These are phyloP conservation scores for Malassezia globosa DNA, from an alignment of 1,284 basidiomycete genomes.

Conservation along the genomic window DNA sequence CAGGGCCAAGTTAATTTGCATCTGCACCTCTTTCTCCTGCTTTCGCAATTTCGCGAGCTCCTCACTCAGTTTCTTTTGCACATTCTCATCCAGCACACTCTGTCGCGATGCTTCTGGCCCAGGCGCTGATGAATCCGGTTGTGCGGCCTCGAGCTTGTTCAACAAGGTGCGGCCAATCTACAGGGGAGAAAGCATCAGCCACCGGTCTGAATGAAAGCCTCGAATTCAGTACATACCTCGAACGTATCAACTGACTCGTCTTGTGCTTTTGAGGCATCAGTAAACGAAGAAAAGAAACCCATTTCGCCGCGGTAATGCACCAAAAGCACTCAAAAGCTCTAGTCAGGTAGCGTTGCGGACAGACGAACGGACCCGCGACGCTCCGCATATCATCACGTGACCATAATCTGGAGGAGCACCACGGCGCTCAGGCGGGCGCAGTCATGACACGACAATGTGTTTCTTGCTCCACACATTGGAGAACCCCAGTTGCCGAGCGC, in stretches of 20 bases:
- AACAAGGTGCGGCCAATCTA: conserved; percentile 30
- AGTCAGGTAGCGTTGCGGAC: no score
- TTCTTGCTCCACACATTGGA: no score
- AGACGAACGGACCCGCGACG: no score
- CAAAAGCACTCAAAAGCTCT: no score
- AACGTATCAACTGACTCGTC: conserved; percentile 4
- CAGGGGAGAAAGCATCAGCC: no score
- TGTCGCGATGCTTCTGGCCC: conserved; percentile 27
- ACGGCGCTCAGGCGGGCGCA: no score
- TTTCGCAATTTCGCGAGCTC: conserved; percentile 35
- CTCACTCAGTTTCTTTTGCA: conserved; percentile 37
- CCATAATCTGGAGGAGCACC: no score
- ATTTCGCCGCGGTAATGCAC: conserved; percentile 1
- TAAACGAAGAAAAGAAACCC: conserved; percentile 10
- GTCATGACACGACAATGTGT: no score
- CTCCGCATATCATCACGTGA: no score
- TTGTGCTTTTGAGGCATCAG: not conserved
- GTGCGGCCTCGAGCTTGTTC: conserved; percentile 24
- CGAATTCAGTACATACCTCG: conserved; percentile 17
- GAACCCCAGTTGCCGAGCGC: no score
- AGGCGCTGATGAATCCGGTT: conserved; percentile 21
- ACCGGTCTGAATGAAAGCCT: no score
- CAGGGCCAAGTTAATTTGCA: conserved; percentile 38
- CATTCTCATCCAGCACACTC: conserved; percentile 28
- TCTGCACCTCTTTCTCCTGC: conserved; percentile 34